Evolutionary conservation across 805 yeast species (phyloP).

Genomic region (Ogataea degrootiae): DNA sequence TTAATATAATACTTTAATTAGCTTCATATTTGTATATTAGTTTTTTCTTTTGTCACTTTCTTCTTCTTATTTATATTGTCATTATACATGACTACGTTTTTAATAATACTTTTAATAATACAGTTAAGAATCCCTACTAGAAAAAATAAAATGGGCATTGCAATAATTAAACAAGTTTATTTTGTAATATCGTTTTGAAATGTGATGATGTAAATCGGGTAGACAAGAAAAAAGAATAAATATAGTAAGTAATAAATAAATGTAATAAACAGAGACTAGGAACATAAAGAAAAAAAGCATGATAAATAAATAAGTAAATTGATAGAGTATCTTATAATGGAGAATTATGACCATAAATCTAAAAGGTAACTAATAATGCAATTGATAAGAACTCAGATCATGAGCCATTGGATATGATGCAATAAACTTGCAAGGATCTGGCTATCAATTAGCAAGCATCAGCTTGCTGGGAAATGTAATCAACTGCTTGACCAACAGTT

Average conservation of each 20-base stretch:
- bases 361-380: no score
- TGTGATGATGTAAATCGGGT: background rate
- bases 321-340: background rate
- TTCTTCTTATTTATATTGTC: background rate
- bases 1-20: no score
- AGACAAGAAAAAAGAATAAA: background rate
- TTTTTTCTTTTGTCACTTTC: no score
- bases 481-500: constrained; percentile 90
- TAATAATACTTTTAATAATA: background rate
- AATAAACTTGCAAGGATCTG: background rate
- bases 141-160: no score
- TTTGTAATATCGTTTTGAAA: background rate
- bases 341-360: no score
- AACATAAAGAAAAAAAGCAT: background rate
- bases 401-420: background rate
- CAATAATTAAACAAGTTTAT: background rate
- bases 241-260: background rate
- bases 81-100: background rate
- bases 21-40: no score
- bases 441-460: constrained; percentile 29
- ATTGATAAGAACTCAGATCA: background rate
- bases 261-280: background rate
- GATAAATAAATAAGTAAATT: background rate
- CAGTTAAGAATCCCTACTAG: background rate
- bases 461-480: constrained; percentile 72